Conservation (phyloP, 768 basidiomycete species). For the Cyathus striatus region DNA sequence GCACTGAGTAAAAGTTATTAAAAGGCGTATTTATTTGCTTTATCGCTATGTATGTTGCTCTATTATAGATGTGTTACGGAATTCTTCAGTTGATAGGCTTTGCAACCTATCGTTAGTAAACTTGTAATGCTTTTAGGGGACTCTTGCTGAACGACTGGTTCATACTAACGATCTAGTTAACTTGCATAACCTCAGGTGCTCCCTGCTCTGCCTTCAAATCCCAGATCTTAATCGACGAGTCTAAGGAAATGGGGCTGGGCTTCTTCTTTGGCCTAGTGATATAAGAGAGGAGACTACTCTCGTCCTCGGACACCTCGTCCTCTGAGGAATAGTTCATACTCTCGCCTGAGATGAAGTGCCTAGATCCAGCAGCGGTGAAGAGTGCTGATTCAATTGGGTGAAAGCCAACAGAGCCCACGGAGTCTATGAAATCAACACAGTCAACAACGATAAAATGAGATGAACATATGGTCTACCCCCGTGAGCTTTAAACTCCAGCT, state of each 20-base stretch:
- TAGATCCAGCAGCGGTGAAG: conserved; percentile 70
- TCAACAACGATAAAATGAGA: not conserved
- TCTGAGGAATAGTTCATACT: conserved; percentile 21
- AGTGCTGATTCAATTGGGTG: conserved; percentile 59
- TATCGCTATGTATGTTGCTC: no score
- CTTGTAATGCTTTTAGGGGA: no score
- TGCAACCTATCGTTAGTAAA: no score
- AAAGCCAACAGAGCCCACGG: conserved; percentile 68
- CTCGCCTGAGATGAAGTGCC: conserved; percentile 45
- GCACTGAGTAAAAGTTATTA: no score
- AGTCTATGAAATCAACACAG: conserved; percentile 39
- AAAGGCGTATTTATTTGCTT: no score
- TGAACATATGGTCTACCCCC: conserved; percentile 35
- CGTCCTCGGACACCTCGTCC: conserved; percentile 13
- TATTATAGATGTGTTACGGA: no score
- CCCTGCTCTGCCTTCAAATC: no score
- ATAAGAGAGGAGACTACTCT: no score
- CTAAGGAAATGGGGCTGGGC: conserved; percentile 21
- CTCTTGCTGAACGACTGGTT: no score
- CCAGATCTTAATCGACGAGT: conserved; percentile 30
- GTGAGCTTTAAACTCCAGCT: conserved; percentile 46
- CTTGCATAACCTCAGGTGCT: no score
- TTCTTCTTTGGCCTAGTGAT: conserved; percentile 6
- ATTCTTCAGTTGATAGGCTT: no score
- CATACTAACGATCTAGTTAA: no score